Base-by-base conservation (phyloP, 331 rosid species). In the Pyracantha coccinea region DNA sequence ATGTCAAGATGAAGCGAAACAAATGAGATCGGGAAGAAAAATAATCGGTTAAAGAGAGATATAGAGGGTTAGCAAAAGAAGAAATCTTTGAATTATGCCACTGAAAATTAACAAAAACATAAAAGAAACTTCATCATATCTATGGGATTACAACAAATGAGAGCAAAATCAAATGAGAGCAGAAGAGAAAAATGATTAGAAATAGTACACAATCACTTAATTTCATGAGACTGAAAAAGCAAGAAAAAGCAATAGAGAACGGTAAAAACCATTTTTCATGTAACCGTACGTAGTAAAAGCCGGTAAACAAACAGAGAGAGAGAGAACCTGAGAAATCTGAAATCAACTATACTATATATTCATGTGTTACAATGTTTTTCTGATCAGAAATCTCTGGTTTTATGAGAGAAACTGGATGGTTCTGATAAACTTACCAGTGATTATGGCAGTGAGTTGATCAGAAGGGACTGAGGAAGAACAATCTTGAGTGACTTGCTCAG, bases 401-500 rank as follows among this genome's bases (percentile, higher is more conserved):
- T 2, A 73, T 41, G 13, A 73, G 77, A 61, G 63, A 78, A 16
- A 11, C 27, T 21, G 24, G 24, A 6, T 57, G 62, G 62, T 52
- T 17, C 21, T 53, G n/a, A 41, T 14, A 24, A 38, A 74, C 47
- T 79, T 68, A 68, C 99, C 99, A n/a, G 99, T 94, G 82, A 94
- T 86, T 9, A 94, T 86, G 73, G 93, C 97, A 29, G 99, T 92
- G 21, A 92, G 89, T 72, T 76, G 88, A n/a, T n/a, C n/a, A 62
- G 88, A 58, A 75, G 86, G 75, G 20, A 78, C 55, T 0, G 82
- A 78, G 57, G 79, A 69, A 67, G 81, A 88, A 28, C 31, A 84
- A 79, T 85, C 62, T 59, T 73, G 63, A 66, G 96, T 86, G 66
- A 92, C 97, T 86, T 94, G 91, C 25, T 94, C 99, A 17, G 97